phyloP scores from a whole-genome alignment of 176 grass and related monocot species.

The Oryza glaberrima region DNA sequence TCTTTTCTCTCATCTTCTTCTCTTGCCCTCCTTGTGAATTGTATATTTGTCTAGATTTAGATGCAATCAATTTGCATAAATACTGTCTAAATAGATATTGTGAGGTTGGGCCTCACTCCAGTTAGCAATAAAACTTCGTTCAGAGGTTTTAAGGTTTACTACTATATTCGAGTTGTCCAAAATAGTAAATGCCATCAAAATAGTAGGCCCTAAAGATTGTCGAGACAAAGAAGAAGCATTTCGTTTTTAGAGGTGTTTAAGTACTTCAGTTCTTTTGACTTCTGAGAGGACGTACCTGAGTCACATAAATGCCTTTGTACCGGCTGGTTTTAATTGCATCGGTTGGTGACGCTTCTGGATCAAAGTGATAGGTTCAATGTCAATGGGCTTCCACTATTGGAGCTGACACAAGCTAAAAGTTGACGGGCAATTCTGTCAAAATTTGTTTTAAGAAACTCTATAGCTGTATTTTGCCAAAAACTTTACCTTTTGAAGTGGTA shows the following conservation, averaged over 20 bases:
- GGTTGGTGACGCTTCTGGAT: constrained; percentile 19
- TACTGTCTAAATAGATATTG: background rate
- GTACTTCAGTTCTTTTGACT: constrained; percentile 28
- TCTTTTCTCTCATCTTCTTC: background rate
- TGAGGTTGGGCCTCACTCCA: background rate
- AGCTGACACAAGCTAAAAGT: background rate
- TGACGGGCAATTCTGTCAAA: background rate
- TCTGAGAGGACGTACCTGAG: background rate
- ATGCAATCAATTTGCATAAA: constrained; percentile 11
- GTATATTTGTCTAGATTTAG: constrained; percentile 9
- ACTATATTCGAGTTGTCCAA: background rate
- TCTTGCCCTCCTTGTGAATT: background rate
- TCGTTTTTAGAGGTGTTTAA: constrained; percentile 10
- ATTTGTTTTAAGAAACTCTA: constrained; percentile 1
- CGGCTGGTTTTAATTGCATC: background rate
- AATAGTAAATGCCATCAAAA: constrained; percentile 18
- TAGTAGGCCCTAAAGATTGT: background rate
- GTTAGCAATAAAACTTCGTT: background rate
- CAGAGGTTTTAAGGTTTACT: background rate
- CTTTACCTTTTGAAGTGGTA: constrained; percentile 31
- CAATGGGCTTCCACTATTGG: background rate
- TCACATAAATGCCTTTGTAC: constrained; percentile 34
- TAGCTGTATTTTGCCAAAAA: constrained; percentile 5
- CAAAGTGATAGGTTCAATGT: constrained; percentile 13
- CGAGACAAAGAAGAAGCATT: constrained; percentile 7